Conservation (phyloP, 805 yeast species). For the Lipomyces kockii region DNA sequence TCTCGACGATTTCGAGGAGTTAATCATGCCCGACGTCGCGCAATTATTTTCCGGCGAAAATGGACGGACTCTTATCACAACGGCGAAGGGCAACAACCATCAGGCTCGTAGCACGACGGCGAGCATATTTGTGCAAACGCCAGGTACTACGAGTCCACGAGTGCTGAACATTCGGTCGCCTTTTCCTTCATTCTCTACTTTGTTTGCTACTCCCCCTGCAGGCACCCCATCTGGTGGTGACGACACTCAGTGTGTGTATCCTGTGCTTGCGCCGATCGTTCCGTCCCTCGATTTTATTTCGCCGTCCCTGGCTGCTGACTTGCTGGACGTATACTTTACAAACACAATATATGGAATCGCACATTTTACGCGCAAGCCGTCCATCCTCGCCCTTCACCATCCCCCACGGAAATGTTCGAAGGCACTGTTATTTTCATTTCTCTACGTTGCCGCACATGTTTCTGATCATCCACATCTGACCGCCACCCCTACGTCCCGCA, state of each 20-base stretch:
- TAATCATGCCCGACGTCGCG: constrained; percentile 23
- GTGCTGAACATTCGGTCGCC: constrained; percentile 29
- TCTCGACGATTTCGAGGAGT: constrained; percentile 26
- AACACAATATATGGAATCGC: constrained; percentile 43
- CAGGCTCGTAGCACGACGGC: constrained; percentile 12
- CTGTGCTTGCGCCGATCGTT: constrained; percentile 39
- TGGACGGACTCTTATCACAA: constrained; percentile 13
- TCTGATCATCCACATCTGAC: constrained; percentile 43
- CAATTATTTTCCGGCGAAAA: constrained; percentile 13
- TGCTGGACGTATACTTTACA: constrained; percentile 42
- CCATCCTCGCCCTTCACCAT: constrained; percentile 36
- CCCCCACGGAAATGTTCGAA: constrained; percentile 37
- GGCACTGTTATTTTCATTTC: constrained; percentile 40
- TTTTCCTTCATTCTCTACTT: constrained; percentile 26
- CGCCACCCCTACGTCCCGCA: constrained; percentile 41
- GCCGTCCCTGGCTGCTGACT: constrained; percentile 40
- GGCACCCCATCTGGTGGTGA: constrained; percentile 22
- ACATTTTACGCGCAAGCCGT: constrained; percentile 39
- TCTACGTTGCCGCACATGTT: constrained; percentile 43
- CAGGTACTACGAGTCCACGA: constrained; percentile 26
- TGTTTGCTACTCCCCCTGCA: constrained; percentile 27
- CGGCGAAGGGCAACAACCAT: constrained; percentile 7
- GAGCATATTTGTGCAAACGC: constrained; percentile 22
- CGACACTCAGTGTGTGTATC: constrained; percentile 25
- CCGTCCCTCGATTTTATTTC: constrained; percentile 36